Conservation (phyloP, 2,329 filamentous ascomycete genomes). For the Helotiales sp. region DNA sequence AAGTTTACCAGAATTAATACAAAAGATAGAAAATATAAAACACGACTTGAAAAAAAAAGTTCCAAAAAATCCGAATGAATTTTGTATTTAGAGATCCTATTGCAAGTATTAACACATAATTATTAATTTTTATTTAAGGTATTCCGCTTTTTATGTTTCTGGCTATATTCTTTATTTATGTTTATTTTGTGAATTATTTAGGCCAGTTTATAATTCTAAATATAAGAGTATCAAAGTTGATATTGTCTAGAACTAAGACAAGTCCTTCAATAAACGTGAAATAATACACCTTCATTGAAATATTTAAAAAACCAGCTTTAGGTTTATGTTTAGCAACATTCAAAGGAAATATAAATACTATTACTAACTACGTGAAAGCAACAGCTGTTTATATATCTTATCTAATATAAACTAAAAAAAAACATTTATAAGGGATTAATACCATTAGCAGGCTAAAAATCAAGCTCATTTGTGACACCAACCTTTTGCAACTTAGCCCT, state of each 20-base stretch:
- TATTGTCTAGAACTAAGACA: background rate
- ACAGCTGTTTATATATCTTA: background rate
- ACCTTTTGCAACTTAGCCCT: background rate
- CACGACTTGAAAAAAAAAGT: background rate
- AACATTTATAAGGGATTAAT: background rate
- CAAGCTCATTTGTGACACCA: background rate
- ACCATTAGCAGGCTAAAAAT: background rate
- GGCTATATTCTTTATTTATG: background rate
- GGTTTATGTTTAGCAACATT: background rate
- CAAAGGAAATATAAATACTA: background rate
- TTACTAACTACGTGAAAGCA: background rate
- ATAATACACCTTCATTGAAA: background rate
- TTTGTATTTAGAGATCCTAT: background rate
- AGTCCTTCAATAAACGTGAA: background rate
- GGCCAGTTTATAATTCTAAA: background rate
- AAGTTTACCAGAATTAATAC: background rate
- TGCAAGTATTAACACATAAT: background rate
- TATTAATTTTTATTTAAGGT: background rate
- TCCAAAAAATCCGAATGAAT: background rate
- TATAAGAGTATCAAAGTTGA: background rate
- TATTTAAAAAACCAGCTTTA: background rate
- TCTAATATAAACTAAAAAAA: background rate
- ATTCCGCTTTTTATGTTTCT: background rate
- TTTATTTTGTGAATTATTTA: background rate
- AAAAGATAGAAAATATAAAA: background rate